phyloP scores from a whole-genome alignment of 192 early-diverging fungal genomes.

The Linnemannia exigua region DNA sequence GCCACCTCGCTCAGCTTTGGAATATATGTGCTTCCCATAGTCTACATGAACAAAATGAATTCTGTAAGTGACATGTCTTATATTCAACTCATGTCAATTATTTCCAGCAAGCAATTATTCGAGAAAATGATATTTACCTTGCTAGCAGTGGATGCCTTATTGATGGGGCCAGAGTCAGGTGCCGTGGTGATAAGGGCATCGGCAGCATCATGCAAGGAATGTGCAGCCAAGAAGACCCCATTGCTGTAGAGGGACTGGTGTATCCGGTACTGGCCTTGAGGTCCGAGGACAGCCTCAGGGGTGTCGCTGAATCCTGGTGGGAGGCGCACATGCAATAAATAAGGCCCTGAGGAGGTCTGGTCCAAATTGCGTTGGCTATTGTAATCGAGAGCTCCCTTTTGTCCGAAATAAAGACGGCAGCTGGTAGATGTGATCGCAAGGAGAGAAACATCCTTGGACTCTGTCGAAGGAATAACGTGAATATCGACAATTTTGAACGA shows the following conservation, averaged over 20 bases:
- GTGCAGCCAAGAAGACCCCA: slow-evolving; percentile 78
- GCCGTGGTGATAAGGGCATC: slow-evolving; percentile 77
- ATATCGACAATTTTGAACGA: slow-evolving; percentile 83
- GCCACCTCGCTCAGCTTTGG: slow-evolving; percentile 63
- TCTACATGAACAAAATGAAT: slow-evolving; percentile 7
- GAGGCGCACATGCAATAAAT: slow-evolving; percentile 77
- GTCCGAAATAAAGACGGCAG: slow-evolving; percentile 81
- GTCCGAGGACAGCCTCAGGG: slow-evolving; percentile 33
- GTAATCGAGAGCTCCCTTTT: slow-evolving; percentile 45
- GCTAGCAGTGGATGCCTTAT: slow-evolving; percentile 34
- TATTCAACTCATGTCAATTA: not conserved
- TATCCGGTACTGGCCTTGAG: slow-evolving; percentile 56
- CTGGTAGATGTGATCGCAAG: slow-evolving; percentile 86
- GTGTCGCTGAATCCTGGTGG: slow-evolving; percentile 68
- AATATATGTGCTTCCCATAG: slow-evolving; percentile 40
- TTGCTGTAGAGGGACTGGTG: slow-evolving; percentile 78
- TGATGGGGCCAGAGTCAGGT: slow-evolving; percentile 74
- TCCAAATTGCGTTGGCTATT: slow-evolving; percentile 34
- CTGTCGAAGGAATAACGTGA: slow-evolving; percentile 72
- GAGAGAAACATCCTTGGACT: slow-evolving; percentile 78
- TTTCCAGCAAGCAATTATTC: not conserved
- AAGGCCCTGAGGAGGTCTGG: slow-evolving; percentile 38
- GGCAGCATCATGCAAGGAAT: slow-evolving; percentile 74
- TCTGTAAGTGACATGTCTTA: not conserved
- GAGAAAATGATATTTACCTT: slow-evolving; percentile 25